Base-by-base conservation (phyloP, 2,329 filamentous ascomycete species). In the Thielaviopsis populi region DNA sequence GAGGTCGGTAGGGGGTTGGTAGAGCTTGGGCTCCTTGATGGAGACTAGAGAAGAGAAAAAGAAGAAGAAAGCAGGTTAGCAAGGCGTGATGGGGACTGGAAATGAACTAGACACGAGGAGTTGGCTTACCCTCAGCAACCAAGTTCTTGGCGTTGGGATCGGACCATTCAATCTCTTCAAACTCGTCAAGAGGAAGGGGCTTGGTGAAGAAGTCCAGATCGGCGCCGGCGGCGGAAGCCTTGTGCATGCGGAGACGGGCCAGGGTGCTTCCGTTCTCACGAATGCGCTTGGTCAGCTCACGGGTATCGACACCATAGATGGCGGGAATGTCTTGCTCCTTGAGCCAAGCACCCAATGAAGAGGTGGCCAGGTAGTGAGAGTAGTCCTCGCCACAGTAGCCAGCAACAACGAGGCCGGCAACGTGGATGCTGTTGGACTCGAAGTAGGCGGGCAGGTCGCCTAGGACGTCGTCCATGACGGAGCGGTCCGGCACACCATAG, bases 211-310 rank as follows among this genome's bases (percentile, higher is more conserved):
- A 66, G 17, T 63, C 61, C 24, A 66, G 59, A 17, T 61, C 62
- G n/a, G 46, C 46, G 27, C 64, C 64, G 19, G 60, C 62, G 15
- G 63, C 65, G 24, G 53, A 22, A 69, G 85, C 88, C 53, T 66
- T 70, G 74, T 91, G 83, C 65, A 91, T 81, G 68, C 94, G 80
- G 81, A 99, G 83, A 69, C 89, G 88, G 67, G 92, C 94, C 61
- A 97, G 85, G 90, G 97, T 96, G 79, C 91, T 96, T 72, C 94
- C 94, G 75, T 96, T 85, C 71, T 95, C 82, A 70, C 94, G 84
- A 69, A 99, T 96, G 72, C 86, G 87, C 81, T 97, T 96, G 61
- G 94, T 99, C 73, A 99, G 78, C 64, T 89, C 87, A 73, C 94
- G 82, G 54, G 94, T 99, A 77, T 99, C 94, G 67, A 99, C 87